phyloP scores from a whole-genome alignment of 2,329 filamentous ascomycete genomes.

The Domatiomyces catenatus region DNA sequence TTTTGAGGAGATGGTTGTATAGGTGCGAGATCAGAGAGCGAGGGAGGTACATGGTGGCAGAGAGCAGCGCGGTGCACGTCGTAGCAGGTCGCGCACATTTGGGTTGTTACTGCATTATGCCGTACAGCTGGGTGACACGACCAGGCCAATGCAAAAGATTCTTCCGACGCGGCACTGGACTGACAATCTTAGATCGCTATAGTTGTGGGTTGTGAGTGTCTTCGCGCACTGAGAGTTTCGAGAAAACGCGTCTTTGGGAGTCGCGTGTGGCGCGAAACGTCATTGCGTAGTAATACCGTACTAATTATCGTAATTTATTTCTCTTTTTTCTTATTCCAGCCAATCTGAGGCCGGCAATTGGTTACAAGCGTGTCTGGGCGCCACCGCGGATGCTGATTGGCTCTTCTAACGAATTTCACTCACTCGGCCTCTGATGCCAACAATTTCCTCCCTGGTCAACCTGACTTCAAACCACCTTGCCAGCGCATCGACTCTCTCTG shows the following conservation, averaged over 20 bases:
- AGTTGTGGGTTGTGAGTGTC: neutral
- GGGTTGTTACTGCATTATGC: neutral
- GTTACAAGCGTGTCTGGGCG: no score
- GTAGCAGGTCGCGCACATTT: neutral
- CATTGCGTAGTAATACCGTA: neutral
- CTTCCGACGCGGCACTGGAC: neutral
- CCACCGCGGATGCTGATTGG: no score
- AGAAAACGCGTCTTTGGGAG: neutral
- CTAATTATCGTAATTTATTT: no score
- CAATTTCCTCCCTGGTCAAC: constrained; percentile 35
- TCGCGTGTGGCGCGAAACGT: neutral
- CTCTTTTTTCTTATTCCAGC: no score
- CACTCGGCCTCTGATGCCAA: constrained; percentile 35
- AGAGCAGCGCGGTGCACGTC: neutral
- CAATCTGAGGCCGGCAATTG: no score
- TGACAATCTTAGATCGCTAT: neutral
- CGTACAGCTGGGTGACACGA: neutral
- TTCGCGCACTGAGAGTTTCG: neutral
- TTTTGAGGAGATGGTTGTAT: constrained; percentile 74
- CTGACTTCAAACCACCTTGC: constrained; percentile 38
- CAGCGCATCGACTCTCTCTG: constrained; percentile 38
- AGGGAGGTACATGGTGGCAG: constrained; percentile 70
- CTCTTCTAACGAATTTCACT: constrained; percentile 27
- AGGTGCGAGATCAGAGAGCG: constrained; percentile 76
- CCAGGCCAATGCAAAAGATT: neutral